These are phyloP conservation scores for Guadua angustifolia DNA, from an alignment of 176 grass and related monocot genomes.

Conservation along the genomic window DNA sequence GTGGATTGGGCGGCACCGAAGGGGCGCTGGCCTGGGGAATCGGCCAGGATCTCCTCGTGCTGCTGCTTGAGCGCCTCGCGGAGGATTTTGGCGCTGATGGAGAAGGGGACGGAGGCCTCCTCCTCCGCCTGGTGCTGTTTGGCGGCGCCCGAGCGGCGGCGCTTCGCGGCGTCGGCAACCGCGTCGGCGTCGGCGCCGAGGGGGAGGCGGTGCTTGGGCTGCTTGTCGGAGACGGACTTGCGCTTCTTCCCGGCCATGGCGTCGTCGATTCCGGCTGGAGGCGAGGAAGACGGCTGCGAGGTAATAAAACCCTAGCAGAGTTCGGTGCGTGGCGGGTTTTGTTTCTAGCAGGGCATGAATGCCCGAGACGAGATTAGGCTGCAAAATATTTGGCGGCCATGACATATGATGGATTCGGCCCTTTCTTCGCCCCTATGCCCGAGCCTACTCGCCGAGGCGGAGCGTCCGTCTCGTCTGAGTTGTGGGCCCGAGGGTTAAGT, in stretches of 20 bases:
- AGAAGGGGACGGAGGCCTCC: conserved; percentile 57
- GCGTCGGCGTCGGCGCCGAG: conserved; percentile 65
- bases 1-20: conserved; percentile 18
- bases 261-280: neutral
- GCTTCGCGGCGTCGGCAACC: conserved; percentile 55
- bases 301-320: conserved; percentile 46
- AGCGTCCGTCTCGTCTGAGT: too few species aligned
- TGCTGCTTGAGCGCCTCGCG: conserved; percentile 83
- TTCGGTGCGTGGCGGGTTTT: neutral
- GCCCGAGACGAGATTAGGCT: too few species aligned
- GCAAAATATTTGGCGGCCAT: too few species aligned
- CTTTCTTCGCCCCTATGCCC: too few species aligned
- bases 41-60: conserved; percentile 67
- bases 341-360: too few species aligned
- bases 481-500: too few species aligned
- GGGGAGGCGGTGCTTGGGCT: conserved; percentile 43
- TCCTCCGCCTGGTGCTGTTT: conserved; percentile 75
- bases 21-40: conserved; percentile 21
- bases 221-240: conserved; percentile 51
- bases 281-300: neutral
- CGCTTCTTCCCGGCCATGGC: conserved; percentile 82
- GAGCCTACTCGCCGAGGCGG: too few species aligned
- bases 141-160: conserved; percentile 62
- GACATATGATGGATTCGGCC: too few species aligned
- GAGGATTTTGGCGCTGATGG: conserved; percentile 80